Base-by-base conservation (phyloP, 306 rosid genomes). In the Oemleria cerasiformis region DNA sequence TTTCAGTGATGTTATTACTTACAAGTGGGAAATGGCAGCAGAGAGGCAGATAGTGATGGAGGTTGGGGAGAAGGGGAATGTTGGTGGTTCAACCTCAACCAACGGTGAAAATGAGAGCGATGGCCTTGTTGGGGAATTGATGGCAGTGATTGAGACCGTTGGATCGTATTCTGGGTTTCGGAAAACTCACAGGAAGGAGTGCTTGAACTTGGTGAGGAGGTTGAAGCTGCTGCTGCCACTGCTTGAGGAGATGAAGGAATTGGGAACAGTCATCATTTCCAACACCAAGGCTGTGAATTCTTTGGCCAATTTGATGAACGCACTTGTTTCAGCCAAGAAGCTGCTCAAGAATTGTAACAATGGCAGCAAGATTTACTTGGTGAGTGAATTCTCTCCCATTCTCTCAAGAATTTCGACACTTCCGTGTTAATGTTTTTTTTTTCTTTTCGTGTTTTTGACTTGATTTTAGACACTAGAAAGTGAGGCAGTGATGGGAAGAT, bases 281-380 rank as follows among this genome's bases (percentile, higher is more conserved):
- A 14, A 72, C 34, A 47, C 67, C 41, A 48, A 21, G 69, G 80
- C 76, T 39, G 64, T 67, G 39, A 72, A 44, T 17, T 85, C 90
- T 43, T 36, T 81, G 40, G 70, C 20, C 44, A 61, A 30, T 20
- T 79, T 93, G 75, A 83, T 79, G 71, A 80, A 81, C 4, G 88
- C 88, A 12, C 87, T 93, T 68, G 44, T 83, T 3, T 73, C 41
- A 20, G 85, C 92, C n/a, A 87, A 82, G 77, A 84, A 88, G 48
- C 70, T 93, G 65, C 72, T 93, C 71, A 82, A 64, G 82, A 60
- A 84, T 61, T 88, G 97, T 53, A 83, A 75, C 77, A 79, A 75
- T 63, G 97, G 96, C 45, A 93, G 98, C 90, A 90, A 93, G 79
- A 82, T 80, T 71, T 76, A 85, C 62, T 77, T 90, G 83, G 98